Evolutionary conservation across 371 early-diverging fungal species (phyloP).

Genomic region (Mucor plumbeus): DNA sequence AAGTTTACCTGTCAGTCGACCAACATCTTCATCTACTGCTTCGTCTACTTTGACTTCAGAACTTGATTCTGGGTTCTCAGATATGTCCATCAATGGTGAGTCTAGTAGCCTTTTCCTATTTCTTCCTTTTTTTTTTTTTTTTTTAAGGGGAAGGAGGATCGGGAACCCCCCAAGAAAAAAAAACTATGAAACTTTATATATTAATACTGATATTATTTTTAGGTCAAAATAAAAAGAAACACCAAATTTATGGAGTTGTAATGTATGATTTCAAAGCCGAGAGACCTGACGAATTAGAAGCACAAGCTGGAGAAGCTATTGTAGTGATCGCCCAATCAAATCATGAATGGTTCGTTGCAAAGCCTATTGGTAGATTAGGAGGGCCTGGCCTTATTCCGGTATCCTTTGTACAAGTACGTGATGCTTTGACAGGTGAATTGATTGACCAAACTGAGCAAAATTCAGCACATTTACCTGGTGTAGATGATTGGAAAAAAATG

Average conservation of each 20-base stretch:
- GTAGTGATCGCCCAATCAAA: constrained; percentile 82
- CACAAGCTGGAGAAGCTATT: constrained; percentile 74
- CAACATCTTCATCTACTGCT: constrained; percentile 28
- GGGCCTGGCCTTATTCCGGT: constrained; percentile 83
- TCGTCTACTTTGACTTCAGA: constrained; percentile 26
- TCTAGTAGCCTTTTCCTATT: neutral
- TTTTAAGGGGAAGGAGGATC: neutral
- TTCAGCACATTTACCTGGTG: constrained; percentile 63
- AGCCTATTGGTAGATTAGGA: constrained; percentile 68
- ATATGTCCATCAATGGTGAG: constrained; percentile 28
- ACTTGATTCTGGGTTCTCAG: constrained; percentile 36
- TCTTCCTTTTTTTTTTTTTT: neutral
- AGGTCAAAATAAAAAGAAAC: constrained; percentile 30
- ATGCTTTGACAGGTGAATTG: constrained; percentile 65
- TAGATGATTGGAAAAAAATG: constrained; percentile 76
- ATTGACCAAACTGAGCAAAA: constrained; percentile 61
- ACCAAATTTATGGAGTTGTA: constrained; percentile 72
- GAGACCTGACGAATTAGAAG: constrained; percentile 77
- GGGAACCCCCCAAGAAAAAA: neutral
- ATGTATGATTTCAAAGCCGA: constrained; percentile 82
- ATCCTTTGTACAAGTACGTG: constrained; percentile 76
- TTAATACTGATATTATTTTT: constrained; percentile 7
- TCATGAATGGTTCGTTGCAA: constrained; percentile 85
- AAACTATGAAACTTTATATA: neutral
- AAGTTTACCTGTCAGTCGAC: constrained; percentile 22